phyloP scores from a whole-genome alignment of 2,329 filamentous ascomycete species.

The Calonectria pauciramosa region DNA sequence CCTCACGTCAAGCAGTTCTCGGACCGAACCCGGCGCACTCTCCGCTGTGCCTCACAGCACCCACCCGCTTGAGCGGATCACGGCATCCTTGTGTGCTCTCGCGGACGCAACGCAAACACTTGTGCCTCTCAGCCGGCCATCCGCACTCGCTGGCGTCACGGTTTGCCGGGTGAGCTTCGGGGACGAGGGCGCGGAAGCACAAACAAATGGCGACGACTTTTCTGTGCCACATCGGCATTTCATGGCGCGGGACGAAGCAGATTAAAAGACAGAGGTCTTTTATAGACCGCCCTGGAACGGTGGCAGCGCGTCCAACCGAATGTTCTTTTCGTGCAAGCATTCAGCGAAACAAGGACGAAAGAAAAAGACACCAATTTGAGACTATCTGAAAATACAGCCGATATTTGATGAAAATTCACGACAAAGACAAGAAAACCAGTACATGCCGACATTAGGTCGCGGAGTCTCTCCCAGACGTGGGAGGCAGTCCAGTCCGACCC shows the following conservation, averaged over 20 bases:
- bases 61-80: background rate
- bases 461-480: conserved; percentile 11
- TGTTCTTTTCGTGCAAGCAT: background rate
- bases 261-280: background rate
- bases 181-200: conserved; percentile 10
- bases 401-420: background rate
- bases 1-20: background rate
- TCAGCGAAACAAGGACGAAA: background rate
- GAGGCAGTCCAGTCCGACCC: background rate
- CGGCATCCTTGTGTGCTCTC: conserved; percentile 10
- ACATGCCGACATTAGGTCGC: background rate
- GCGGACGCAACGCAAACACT: conserved; percentile 20
- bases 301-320: background rate
- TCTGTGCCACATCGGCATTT: conserved; percentile 26
- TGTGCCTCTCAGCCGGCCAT: background rate
- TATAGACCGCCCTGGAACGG: conserved; percentile 16
- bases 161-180: conserved; percentile 21
- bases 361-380: background rate
- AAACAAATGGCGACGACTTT: background rate
- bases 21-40: conserved; percentile 4
- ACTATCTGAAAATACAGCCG: background rate
- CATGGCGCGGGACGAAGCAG: background rate
- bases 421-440: background rate
- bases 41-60: conserved; percentile 10
- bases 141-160: background rate